These are phyloP conservation scores for Trichoderma sp. DNA, from an alignment of 2,329 filamentous ascomycete genomes.

Conservation along the genomic window DNA sequence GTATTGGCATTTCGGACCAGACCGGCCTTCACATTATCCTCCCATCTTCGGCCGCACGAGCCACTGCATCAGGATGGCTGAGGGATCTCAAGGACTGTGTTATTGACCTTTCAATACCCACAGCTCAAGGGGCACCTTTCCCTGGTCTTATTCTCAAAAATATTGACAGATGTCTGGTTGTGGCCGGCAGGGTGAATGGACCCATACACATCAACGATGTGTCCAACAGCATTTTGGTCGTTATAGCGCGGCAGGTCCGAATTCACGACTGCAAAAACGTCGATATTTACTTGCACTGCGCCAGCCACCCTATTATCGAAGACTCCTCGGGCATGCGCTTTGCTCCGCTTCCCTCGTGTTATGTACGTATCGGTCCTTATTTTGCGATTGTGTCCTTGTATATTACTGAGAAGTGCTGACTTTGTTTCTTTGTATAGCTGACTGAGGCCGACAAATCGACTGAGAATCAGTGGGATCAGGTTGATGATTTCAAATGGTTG, in stretches of 20 bases:
- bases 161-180: constrained; percentile 66
- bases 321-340: constrained; percentile 78
- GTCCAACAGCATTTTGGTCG: constrained; percentile 68
- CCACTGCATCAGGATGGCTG: constrained; percentile 70
- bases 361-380: constrained; percentile 52
- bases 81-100: constrained; percentile 68
- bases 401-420: neutral
- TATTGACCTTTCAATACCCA: constrained; percentile 74
- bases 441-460: constrained; percentile 31
- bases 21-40: constrained; percentile 71
- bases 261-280: constrained; percentile 85
- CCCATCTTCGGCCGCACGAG: constrained; percentile 65
- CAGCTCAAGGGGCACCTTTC: constrained; percentile 57
- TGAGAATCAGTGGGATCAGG: constrained; percentile 78
- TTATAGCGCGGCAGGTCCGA: constrained; percentile 80
- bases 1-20: constrained; percentile 66
- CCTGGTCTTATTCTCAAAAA: constrained; percentile 66
- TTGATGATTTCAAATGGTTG: constrained; percentile 98
- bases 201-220: constrained; percentile 80
- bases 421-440: constrained; percentile 22
- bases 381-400: neutral
- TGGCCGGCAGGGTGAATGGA: constrained; percentile 75
- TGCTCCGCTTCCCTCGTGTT: constrained; percentile 65
- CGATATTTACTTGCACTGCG: constrained; percentile 77
- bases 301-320: constrained; percentile 89